Base-by-base conservation (phyloP, 2,329 filamentous ascomycete species). In the Fonsecaea pedrosoi region DNA sequence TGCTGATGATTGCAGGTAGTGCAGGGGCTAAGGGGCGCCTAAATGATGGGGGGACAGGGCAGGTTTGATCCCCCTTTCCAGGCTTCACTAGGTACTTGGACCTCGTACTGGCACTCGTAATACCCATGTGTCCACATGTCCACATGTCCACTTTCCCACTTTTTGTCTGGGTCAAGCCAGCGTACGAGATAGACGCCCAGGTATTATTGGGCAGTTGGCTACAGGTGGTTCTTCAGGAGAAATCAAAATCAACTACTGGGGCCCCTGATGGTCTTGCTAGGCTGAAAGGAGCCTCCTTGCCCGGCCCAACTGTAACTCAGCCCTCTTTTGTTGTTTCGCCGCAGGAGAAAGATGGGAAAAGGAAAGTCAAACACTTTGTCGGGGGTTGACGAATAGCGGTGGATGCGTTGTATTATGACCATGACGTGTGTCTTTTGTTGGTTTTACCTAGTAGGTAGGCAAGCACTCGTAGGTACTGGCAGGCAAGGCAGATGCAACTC, bases 171-270 rank as follows among this genome's bases (percentile, higher is more conserved):
- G 25, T 25, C 25, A 25, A 25, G 25, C 25, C 25, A 25, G 25
- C 25, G 25, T 25, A 25, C 5, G 3, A 5, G 15, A 15, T 32
- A 32, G 30, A 13, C 5, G 38, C 38, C 10, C 38, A 42, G 12
- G 38, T 42, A 38, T 9, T 13, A 38, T 38, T 38, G 35, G 35
- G 35, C 35, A 10, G 35, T 8, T 38, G 35, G 35, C 9, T 13
- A 38, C 35, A 38, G 35, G 35, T 38, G 35, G 35, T n/a, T 45
- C 40, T n/a, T 45, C 40, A 45, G 40, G 40, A 45, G 40, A 45
- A 45, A 45, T 18, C 15, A n/a, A 45, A 45, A 45, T 45, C 40
- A 45, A 45, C n/a, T 18, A 45, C n/a, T 18, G 40, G 40, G 40
- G n/a, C 15, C 7, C 40, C 40, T 15, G 15, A 15, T 42, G 38